phyloP scores from a whole-genome alignment of 1,284 basidiomycete species.

The Coriolopsis trogii region DNA sequence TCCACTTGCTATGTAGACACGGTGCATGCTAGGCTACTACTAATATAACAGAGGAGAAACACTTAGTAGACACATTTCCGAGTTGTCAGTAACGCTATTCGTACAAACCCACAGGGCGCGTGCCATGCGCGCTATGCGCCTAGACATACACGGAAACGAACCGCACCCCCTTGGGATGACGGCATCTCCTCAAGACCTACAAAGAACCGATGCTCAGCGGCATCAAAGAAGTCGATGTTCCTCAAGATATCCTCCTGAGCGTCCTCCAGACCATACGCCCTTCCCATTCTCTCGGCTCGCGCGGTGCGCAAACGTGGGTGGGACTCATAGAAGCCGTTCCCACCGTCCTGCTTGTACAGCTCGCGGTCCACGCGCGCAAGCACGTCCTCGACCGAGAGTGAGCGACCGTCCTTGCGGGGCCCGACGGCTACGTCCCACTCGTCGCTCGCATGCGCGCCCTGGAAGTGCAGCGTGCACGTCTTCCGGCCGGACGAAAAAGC shows the following conservation, averaged over 20 bases:
- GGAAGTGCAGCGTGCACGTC: background rate
- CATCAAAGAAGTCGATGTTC: background rate
- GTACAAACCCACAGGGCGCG: too few relatives aligned
- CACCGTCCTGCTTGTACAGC: background rate
- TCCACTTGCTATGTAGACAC: too few relatives aligned
- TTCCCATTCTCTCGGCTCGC: background rate
- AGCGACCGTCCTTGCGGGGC: background rate
- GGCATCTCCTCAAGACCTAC: background rate
- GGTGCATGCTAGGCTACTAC: too few relatives aligned
- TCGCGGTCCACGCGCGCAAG: background rate
- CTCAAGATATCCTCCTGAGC: background rate
- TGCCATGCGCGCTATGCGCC: background rate
- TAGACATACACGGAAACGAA: background rate
- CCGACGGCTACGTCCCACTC: background rate
- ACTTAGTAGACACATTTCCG: too few relatives aligned
- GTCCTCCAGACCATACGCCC: background rate
- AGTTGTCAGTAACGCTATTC: too few relatives aligned
- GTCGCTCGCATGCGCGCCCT: background rate
- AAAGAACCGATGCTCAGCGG: background rate
- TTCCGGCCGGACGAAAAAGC: background rate
- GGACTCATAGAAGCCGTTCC: background rate
- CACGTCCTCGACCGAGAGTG: background rate
- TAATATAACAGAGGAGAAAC: too few relatives aligned
- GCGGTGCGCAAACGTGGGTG: background rate
- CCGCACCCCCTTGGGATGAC: background rate